Conservation (phyloP, 495 filamentous ascomycete genomes). For the Penicillium roqueforti region DNA sequence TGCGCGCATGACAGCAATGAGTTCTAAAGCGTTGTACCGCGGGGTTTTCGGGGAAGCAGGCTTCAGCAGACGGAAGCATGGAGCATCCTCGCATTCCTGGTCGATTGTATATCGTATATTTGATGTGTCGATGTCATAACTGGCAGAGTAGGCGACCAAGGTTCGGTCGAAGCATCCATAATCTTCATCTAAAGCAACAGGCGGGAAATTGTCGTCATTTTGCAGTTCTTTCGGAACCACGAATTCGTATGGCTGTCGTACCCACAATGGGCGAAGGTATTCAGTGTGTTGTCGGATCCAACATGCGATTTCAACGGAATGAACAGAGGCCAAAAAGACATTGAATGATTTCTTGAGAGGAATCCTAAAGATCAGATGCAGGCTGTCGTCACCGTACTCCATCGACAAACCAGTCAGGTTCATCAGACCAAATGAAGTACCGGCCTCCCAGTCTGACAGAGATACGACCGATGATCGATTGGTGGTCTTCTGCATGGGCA, state of each 20-base stretch:
- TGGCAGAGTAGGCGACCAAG: conserved; percentile 78
- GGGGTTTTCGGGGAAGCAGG: conserved; percentile 51
- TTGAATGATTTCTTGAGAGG: conserved; percentile 61
- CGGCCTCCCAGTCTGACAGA: conserved; percentile 45
- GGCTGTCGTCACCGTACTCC: conserved; percentile 72
- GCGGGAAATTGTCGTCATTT: conserved; percentile 59
- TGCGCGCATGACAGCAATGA: conserved; percentile 81
- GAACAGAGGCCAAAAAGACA: conserved; percentile 73
- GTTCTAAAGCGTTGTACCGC: conserved; percentile 66
- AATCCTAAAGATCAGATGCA: conserved; percentile 75
- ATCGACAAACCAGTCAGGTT: conserved; percentile 65
- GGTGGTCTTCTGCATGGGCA: conserved; percentile 62
- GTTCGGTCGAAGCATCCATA: conserved; percentile 78
- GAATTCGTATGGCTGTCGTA: conserved; percentile 62
- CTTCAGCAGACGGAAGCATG: conserved; percentile 75
- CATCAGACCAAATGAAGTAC: conserved; percentile 65
- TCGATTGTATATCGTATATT: conserved; percentile 75
- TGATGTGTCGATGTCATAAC: conserved; percentile 67
- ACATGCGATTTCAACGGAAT: conserved; percentile 71
- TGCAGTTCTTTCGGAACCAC: conserved; percentile 56
- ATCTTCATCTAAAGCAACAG: conserved; percentile 64
- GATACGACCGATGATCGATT: conserved; percentile 54
- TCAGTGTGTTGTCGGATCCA: conserved; percentile 69
- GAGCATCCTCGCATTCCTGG: conserved; percentile 71
- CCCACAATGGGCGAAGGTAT: conserved; percentile 79